Conservation (phyloP, 2,329 filamentous ascomycete genomes). For the Paracoccidioides brasiliensis region DNA sequence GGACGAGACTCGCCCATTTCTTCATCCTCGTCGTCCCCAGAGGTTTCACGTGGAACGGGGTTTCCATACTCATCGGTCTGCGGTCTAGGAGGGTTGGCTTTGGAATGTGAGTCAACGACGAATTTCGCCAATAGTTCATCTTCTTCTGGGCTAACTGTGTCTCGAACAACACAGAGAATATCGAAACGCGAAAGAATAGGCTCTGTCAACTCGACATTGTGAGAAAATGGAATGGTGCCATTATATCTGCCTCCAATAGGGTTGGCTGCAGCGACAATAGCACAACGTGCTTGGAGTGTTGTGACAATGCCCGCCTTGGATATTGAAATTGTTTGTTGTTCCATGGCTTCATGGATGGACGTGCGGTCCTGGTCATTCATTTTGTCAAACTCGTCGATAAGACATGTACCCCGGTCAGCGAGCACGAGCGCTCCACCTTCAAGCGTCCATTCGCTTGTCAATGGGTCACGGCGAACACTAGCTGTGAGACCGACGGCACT, state of each 20-base stretch:
- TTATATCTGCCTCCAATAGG: slow-evolving; percentile 95
- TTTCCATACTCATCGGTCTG: slow-evolving; percentile 33
- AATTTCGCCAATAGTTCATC: slow-evolving; percentile 90
- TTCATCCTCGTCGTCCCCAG: slow-evolving; percentile 38
- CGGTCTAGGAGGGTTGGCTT: slow-evolving; percentile 61
- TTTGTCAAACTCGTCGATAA: slow-evolving; percentile 99
- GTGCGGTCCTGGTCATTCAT: slow-evolving; percentile 99
- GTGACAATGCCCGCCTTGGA: slow-evolving; percentile 98
- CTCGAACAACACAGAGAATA: slow-evolving; percentile 87
- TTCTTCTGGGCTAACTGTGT: slow-evolving; percentile 83
- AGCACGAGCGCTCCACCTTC: slow-evolving; percentile 92
- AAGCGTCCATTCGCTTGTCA: slow-evolving; percentile 94
- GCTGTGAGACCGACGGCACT: slow-evolving; percentile 96
- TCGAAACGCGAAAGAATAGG: slow-evolving; percentile 97
- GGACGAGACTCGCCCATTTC: slow-evolving; percentile 28
- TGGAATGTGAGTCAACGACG: slow-evolving; percentile 85
- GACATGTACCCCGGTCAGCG: slow-evolving; percentile 83
- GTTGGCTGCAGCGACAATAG: slow-evolving; percentile 92
- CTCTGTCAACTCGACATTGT: slow-evolving; percentile 94
- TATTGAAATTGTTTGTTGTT: slow-evolving; percentile 98
- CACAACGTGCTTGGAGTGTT: slow-evolving; percentile 86
- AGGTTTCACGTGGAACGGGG: slow-evolving; percentile 50
- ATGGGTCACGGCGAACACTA: slow-evolving; percentile 83
- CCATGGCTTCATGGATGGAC: slow-evolving; percentile 98
- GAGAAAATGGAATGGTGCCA: slow-evolving; percentile 84